phyloP scores from a whole-genome alignment of 2,329 filamentous ascomycete genomes.

The Lithohypha guttulata region DNA sequence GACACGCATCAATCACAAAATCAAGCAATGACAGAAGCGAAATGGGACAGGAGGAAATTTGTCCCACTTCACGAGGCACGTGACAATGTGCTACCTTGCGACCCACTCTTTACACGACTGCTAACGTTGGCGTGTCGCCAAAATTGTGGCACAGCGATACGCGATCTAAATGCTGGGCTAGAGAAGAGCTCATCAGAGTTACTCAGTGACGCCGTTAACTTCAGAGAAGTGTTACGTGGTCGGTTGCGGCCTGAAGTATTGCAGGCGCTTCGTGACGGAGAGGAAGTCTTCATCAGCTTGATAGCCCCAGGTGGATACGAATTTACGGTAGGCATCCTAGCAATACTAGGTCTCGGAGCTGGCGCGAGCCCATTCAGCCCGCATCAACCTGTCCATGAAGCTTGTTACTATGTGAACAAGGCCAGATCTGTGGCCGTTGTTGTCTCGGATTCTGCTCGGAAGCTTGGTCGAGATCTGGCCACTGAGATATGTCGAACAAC shows the following conservation, averaged over 20 bases:
- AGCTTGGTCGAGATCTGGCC: slow-evolving; percentile 15
- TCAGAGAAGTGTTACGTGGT: slow-evolving; percentile 21
- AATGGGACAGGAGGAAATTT: slow-evolving; percentile 20
- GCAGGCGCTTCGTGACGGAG: slow-evolving; percentile 20
- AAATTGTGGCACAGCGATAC: slow-evolving; percentile 23
- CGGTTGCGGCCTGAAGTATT: slow-evolving; percentile 15
- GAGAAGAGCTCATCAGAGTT: slow-evolving; percentile 27
- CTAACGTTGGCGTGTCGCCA: slow-evolving; percentile 25
- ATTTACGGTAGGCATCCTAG: slow-evolving; percentile 28
- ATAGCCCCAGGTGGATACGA: slow-evolving; percentile 29
- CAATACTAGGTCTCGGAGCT: slow-evolving; percentile 27
- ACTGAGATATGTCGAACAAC: slow-evolving; percentile 15
- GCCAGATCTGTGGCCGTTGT: slow-evolving; percentile 19
- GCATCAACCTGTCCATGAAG: slow-evolving; percentile 25
- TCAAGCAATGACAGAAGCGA: slow-evolving; percentile 4
- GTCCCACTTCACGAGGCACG: slow-evolving; percentile 24
- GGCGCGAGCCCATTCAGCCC: slow-evolving; percentile 27
- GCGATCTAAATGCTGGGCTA: slow-evolving; percentile 25
- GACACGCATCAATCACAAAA: too few relatives aligned
- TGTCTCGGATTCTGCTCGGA: slow-evolving; percentile 15
- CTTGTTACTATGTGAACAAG: slow-evolving; percentile 25
- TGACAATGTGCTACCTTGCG: slow-evolving; percentile 25
- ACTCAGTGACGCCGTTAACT: slow-evolving; percentile 25
- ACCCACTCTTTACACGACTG: slow-evolving; percentile 26
- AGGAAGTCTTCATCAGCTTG: slow-evolving; percentile 28